phyloP scores from a whole-genome alignment of 441 rosid species.

The Arabidopsis lyrata region DNA sequence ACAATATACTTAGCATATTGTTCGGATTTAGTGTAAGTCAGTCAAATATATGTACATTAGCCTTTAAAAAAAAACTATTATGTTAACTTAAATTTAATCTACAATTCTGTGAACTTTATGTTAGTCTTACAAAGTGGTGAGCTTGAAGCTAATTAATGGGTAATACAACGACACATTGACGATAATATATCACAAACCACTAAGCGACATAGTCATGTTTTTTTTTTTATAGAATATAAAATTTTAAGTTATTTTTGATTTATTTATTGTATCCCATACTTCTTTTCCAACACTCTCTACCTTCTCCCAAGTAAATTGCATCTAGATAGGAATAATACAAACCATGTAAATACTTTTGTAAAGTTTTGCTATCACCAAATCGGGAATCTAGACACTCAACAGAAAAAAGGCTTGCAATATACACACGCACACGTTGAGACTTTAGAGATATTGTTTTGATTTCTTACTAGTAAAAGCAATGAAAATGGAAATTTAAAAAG shows the following conservation, averaged over 20 bases:
- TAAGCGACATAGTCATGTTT: not conserved
- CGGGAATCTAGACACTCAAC: slow-evolving; percentile 3
- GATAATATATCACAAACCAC: not conserved
- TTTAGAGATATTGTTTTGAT: not conserved
- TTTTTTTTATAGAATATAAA: no score
- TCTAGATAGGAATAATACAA: slow-evolving; percentile 8
- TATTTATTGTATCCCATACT: not conserved
- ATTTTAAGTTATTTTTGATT: not conserved
- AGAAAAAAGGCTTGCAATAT: not conserved
- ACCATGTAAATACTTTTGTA: not conserved
- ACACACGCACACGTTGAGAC: slow-evolving; percentile 9
- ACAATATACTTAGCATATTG: not conserved
- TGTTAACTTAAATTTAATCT: no score
- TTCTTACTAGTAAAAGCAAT: slow-evolving; percentile 11
- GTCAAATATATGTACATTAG: no score
- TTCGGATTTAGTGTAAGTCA: not conserved
- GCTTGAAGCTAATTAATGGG: not conserved
- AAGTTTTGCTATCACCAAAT: slow-evolving; percentile 14
- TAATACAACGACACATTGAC: not conserved
- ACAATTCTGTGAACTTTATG: no score
- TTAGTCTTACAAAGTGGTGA: no score
- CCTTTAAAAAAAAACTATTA: no score
- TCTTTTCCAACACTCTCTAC: not conserved
- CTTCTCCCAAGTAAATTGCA: slow-evolving; percentile 13
- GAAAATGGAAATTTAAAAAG: not conserved